Percentiles rank a stretch among this genome's conserved stretches.
Evolutionary conservation across 768 basidiomycete species (phyloP).

Genomic region (Stropharia rugosoannulata): DNA sequence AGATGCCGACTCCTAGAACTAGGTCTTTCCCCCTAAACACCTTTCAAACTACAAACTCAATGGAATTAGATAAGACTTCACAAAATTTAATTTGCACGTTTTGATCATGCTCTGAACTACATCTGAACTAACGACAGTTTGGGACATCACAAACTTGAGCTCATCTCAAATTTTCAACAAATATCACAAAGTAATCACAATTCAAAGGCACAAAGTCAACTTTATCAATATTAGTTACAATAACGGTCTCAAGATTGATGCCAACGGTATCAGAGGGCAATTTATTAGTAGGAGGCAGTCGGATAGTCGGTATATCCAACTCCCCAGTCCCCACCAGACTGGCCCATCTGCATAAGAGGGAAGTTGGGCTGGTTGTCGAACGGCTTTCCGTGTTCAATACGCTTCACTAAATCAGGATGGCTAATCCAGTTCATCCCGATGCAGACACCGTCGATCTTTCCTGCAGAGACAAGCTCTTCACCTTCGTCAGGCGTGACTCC

Average conservation of each 20-base stretch:
- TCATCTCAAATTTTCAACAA: too few species aligned
- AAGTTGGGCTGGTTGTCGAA: constrained; percentile 30
- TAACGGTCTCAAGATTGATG: too few species aligned
- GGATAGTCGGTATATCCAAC: constrained; percentile 38
- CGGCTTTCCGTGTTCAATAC: constrained; percentile 32
- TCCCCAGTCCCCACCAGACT: constrained; percentile 17
- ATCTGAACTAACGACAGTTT: too few species aligned
- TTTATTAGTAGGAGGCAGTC: background rate
- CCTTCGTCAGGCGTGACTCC: constrained; percentile 36
- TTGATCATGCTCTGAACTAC: too few species aligned
- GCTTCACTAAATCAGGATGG: constrained; percentile 42
- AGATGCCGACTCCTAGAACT: too few species aligned
- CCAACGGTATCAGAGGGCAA: background rate
- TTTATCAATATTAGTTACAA: background rate
- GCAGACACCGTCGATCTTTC: constrained; percentile 34
- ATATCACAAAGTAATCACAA: too few species aligned
- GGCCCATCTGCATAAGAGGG: constrained; percentile 26
- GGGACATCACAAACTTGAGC: too few species aligned
- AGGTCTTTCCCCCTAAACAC: too few species aligned
- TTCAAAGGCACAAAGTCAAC: too few species aligned
- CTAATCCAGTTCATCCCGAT: constrained; percentile 38
- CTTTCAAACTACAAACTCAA: too few species aligned
- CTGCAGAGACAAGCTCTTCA: constrained; percentile 29
- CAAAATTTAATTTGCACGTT: too few species aligned
- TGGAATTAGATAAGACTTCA: too few species aligned